Evolutionary conservation across 2,329 filamentous ascomycete species (phyloP).

Genomic region (Alternaria conjuncta): DNA sequence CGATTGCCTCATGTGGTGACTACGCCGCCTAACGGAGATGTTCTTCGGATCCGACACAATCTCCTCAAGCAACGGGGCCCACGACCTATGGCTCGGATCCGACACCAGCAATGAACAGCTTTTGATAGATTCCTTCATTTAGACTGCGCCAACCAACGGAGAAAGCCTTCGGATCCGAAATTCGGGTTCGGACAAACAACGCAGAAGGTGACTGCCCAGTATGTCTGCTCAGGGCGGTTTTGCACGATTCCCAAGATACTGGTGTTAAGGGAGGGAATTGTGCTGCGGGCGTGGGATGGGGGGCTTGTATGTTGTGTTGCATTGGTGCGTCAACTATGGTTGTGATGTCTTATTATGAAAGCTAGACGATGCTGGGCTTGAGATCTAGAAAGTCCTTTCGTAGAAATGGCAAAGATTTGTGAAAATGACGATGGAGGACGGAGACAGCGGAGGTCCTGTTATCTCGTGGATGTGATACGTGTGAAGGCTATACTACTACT

Average conservation of each 20-base stretch:
- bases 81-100: too few relatives aligned
- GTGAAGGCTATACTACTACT: neutral
- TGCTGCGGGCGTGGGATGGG: neutral
- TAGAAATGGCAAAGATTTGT: neutral
- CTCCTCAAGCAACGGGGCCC: too few relatives aligned
- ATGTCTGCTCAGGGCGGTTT: rapidly evolving
- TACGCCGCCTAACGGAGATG: neutral
- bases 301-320: neutral
- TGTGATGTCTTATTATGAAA: neutral
- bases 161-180: neutral
- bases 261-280: too few relatives aligned
- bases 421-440: rapidly evolving
- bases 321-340: rapidly evolving
- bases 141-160: too few relatives aligned
- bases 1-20: too few relatives aligned
- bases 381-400: neutral
- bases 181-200: neutral
- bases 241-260: too few relatives aligned
- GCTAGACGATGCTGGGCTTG: rapidly evolving
- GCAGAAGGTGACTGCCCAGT: too few relatives aligned
- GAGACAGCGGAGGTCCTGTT: neutral
- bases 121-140: too few relatives aligned
- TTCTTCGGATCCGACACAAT: neutral
- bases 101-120: too few relatives aligned
- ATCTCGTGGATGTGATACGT: neutral